Base-by-base conservation (phyloP, 2,329 filamentous ascomycete genomes). In the Botryotinia calthae region DNA sequence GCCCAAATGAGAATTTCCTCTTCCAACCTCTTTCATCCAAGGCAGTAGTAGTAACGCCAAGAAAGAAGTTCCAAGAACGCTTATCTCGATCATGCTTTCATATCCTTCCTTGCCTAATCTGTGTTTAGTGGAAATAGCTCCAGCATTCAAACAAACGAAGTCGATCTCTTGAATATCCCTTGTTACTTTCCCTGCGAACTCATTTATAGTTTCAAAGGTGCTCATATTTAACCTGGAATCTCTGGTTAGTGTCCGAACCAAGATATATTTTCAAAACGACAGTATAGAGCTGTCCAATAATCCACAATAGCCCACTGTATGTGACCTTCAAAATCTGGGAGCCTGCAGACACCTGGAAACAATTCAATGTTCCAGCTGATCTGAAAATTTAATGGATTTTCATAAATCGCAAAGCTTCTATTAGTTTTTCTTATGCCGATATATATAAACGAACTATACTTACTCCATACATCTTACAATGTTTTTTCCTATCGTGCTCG, bases 71-170 rank as follows among this genome's bases (percentile, higher is more conserved):
- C 87, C 87, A 2, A 90, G 80, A 1, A 85, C 82, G 77, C 90
- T 90, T 75, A 89, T 85, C 78, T 90, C 87, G 18, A 90, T 75
- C 2, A 83, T 85, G 70, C 84, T 81, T 73, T 88, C 86, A 81
- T 83, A 87, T 9, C 84, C 86, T 46, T 85, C 84, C 2, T 73
- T 42, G 2, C 76, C 74, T 16, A 74, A 34, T 54, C 51, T 70
- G 25, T 76, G 79, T 1, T 59, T 67, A 1, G 71, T 73, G 14
- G 74, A 75, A n/a, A 77, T 65, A 14, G 77, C 62, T 12, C 80
- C 80, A 31, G 80, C 79, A 74, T 81, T 81, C n/a, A 81, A 74
- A 18, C 80, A 61, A 14, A 79, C 76, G 69, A 77, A 75, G 62
- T 82, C 78, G 48, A 79, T 75, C 40, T 70, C 75, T 31, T 77